Conservation (phyloP, 2,329 filamentous ascomycete species). For the Apiospora sp. region DNA sequence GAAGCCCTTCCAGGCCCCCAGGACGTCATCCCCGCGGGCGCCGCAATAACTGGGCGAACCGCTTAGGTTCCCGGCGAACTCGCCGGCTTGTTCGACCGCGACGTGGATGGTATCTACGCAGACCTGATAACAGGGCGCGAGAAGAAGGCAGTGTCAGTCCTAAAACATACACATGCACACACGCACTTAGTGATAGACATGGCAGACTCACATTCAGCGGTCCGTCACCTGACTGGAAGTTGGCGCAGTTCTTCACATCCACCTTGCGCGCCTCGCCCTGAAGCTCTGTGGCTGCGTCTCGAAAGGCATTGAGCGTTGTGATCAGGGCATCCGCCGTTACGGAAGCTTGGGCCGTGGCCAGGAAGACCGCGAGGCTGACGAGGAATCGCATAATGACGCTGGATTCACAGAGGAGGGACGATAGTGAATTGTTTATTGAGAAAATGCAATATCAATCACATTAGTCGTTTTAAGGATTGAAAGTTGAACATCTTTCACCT, state of each 20-base stretch:
- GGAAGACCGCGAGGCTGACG: not conserved
- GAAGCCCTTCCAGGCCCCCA: not conserved
- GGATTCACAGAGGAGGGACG: not conserved
- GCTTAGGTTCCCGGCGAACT: not conserved
- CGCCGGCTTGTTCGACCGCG: not conserved
- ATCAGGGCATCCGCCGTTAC: not conserved
- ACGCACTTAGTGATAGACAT: not conserved
- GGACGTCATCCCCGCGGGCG: not conserved
- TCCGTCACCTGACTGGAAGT: not conserved
- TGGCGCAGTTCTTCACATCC: not conserved
- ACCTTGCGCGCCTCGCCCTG: not conserved
- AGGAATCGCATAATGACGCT: not conserved
- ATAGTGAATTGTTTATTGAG: not conserved
- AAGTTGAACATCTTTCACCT: not conserved
- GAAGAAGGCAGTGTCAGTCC: not conserved
- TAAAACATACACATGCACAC: not conserved
- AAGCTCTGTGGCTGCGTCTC: not conserved
- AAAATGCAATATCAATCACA: not conserved
- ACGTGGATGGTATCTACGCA: not conserved
- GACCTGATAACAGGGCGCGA: not conserved
- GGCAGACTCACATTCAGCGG: not conserved
- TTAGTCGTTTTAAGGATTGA: not conserved
- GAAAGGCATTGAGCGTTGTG: not conserved
- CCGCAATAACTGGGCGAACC: not conserved
- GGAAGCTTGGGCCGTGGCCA: slow-evolving; percentile 10